These are phyloP conservation scores for Suillus plorans DNA, from an alignment of 768 basidiomycete genomes.

Conservation along the genomic window DNA sequence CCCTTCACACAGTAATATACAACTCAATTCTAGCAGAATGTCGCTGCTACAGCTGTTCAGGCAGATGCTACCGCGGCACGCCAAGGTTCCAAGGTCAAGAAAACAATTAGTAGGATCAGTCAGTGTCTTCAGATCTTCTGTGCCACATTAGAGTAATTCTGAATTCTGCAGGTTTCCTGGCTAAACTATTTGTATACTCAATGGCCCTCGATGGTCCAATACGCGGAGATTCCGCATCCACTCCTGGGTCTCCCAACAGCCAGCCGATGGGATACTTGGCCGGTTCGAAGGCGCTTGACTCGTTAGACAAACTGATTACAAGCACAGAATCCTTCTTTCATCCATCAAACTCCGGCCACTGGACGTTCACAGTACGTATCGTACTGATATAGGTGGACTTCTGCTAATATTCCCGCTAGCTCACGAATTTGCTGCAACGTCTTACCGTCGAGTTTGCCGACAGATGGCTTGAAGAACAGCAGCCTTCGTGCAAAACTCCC, in stretches of 20 bases:
- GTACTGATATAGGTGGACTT: background rate
- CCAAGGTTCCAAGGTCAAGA: constrained; percentile 65
- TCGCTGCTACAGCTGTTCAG: constrained; percentile 64
- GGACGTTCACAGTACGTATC: constrained; percentile 49
- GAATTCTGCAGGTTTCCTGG: constrained; percentile 60
- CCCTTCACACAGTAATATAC: background rate
- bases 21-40: constrained; percentile 41
- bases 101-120: constrained; percentile 65
- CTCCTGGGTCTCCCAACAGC: constrained; percentile 49
- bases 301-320: constrained; percentile 83
- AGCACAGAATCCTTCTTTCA: constrained; percentile 96
- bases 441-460: constrained; percentile 75
- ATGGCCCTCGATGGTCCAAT: constrained; percentile 79
- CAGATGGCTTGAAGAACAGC: constrained; percentile 78
- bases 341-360: constrained; percentile 86
- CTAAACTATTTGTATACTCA: constrained; percentile 85
- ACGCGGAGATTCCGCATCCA: constrained; percentile 41
- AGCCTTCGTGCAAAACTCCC: constrained; percentile 76
- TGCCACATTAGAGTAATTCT: background rate
- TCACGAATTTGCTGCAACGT: constrained; percentile 82
- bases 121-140: constrained; percentile 3
- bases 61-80: constrained; percentile 65
- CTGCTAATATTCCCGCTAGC: constrained; percentile 36
- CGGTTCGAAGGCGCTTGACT: constrained; percentile 86
- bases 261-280: constrained; percentile 60